phyloP scores from a whole-genome alignment of 176 grass and related monocot species.

The Oryza glumipatula region DNA sequence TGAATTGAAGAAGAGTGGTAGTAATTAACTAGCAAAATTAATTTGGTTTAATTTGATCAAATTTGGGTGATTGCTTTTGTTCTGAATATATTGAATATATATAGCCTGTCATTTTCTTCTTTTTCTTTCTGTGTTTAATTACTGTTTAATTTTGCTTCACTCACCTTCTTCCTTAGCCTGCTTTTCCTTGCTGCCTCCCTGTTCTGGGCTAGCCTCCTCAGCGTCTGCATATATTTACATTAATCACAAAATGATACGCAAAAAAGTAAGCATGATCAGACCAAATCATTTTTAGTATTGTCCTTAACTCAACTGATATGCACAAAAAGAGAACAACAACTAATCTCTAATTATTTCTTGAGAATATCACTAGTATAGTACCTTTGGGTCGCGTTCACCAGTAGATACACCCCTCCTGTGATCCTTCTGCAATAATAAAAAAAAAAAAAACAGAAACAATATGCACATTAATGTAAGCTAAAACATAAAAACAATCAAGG shows the following conservation, averaged over 20 bases:
- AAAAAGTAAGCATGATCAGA: constrained; percentile 7
- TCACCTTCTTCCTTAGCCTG: constrained; percentile 94
- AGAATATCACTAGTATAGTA: constrained; percentile 41
- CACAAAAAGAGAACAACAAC: not conserved
- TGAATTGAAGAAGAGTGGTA: constrained; percentile 3
- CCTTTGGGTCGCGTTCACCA: constrained; percentile 86
- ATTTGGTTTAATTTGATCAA: not conserved
- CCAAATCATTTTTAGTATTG: not conserved
- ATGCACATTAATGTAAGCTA: not conserved
- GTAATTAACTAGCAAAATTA: not conserved
- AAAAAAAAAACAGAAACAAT: not conserved
- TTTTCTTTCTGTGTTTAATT: not conserved
- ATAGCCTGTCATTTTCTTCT: not conserved
- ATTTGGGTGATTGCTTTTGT: not conserved
- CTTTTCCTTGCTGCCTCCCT: constrained; percentile 98
- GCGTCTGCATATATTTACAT: constrained; percentile 48
- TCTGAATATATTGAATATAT: not conserved
- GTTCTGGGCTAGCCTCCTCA: constrained; percentile 98
- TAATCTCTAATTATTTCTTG: not conserved
- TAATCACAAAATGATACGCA: not conserved
- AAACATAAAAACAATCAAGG: not conserved
- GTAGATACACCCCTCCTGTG: constrained; percentile 59
- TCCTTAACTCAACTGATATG: not conserved
- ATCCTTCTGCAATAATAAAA: constrained; percentile 66
- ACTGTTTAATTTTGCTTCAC: constrained; percentile 11